Base-by-base conservation (phyloP, 2,329 filamentous ascomycete species). In the Curvularia eragrostidis region DNA sequence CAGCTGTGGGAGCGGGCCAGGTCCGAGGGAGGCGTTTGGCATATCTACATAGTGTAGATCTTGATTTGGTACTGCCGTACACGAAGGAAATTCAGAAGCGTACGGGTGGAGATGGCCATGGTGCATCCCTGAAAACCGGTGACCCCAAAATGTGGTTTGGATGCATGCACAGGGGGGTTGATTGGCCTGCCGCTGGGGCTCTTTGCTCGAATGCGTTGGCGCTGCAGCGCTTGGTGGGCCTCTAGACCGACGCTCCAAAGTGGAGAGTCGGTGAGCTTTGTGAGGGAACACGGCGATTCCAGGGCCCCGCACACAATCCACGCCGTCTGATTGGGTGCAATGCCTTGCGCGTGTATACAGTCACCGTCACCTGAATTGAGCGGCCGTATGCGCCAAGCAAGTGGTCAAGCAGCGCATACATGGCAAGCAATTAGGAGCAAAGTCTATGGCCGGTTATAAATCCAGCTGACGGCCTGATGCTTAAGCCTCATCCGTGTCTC, bases 151-250 rank as follows among this genome's bases (percentile, higher is more conserved):
- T 64, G 67, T 67, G 63, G 62, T 68, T 66, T 51, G 53, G 44
- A 67, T 67, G 64, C 62, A 58, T 50, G 44, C 36, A 7, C 39
- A 28, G 18, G n/a, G 21, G 13, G 36, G 38, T 8, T 54, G 56
- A 72, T 74, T 71, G 67, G 68, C 48, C 51, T 56, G 44, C 39
- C 24, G 50, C 50, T 56, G 65, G 64, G 56, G 64, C 42, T 48
- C 52, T 64, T 72, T 63, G 70, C 64, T 59, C 68, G 61, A 64
- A 69, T 75, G 73, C 67, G 73, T 67, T 75, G 73, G 71, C 70
- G 57, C 60, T 68, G 66, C 70, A 72, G 65, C 56, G 54, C 47
- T 38, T 24, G 59, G 63, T 64, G 64, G 66, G 64, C 59, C 61
- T 64, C 61, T 48, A 66, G 55, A 65, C 50, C 57, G 62, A 58